Evolutionary conservation across 768 basidiomycete species (phyloP).

Genomic region (Naganishia vaughanmartiniae): DNA sequence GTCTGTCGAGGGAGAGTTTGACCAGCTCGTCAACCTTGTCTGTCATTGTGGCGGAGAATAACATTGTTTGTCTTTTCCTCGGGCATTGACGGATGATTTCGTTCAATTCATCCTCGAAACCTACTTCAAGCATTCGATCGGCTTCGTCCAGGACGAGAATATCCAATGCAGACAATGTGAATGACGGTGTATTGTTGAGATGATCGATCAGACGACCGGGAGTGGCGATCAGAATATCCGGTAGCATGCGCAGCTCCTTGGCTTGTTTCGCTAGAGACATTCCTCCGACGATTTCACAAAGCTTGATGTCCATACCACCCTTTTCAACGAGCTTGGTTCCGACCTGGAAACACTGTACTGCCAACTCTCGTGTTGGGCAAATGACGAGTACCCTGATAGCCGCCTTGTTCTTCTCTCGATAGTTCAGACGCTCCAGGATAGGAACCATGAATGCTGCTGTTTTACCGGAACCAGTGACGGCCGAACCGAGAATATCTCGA

Average conservation of each 20-base stretch:
- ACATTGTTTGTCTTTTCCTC: constrained; percentile 80
- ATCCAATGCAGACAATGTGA: constrained; percentile 86
- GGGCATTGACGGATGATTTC: constrained; percentile 94
- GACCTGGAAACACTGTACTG: constrained; percentile 92
- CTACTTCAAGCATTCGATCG: constrained; percentile 84
- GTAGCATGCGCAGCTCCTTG: constrained; percentile 72
- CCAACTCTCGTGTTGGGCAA: constrained; percentile 91
- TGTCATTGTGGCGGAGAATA: constrained; percentile 98
- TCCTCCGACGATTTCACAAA: constrained; percentile 92
- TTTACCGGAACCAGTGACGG: constrained; percentile 96
- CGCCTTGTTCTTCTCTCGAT: constrained; percentile 83
- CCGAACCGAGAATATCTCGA: constrained; percentile 91
- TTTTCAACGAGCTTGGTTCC: constrained; percentile 69
- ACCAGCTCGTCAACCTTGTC: constrained; percentile 93
- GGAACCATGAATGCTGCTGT: constrained; percentile 97
- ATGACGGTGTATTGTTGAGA: constrained; percentile 88
- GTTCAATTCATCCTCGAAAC: constrained; percentile 87
- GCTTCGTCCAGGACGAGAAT: constrained; percentile 95
- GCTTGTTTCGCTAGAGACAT: constrained; percentile 92
- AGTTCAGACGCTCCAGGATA: constrained; percentile 84
- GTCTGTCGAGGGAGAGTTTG: constrained; percentile 83
- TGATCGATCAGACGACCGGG: constrained; percentile 98
- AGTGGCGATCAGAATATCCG: constrained; percentile 92
- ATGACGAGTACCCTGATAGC: constrained; percentile 75
- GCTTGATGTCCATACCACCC: constrained; percentile 68